A percentile compares a stretch with the other conserved stretches of the same genome.
Evolutionary conservation across 805 yeast genomes (phyloP).

Genomic region (Yarrowia sp.): DNA sequence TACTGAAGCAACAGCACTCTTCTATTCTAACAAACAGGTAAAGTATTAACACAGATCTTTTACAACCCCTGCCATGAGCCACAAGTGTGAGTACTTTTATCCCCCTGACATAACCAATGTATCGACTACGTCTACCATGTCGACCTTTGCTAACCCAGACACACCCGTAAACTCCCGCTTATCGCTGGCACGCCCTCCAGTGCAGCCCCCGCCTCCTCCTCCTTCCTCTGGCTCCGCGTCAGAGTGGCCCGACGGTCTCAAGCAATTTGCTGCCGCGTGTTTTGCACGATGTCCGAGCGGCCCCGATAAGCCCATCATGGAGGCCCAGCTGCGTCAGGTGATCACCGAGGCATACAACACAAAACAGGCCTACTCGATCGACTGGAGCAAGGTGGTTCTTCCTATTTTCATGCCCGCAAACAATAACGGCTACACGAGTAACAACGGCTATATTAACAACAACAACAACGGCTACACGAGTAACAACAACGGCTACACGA

Average conservation of each 20-base stretch:
- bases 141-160: conserved; percentile 10
- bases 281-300: conserved; percentile 50
- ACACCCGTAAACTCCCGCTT: conserved; percentile 27
- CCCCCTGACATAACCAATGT: background rate
- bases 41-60: conserved; percentile 35
- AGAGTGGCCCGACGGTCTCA: conserved; percentile 64
- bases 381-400: conserved; percentile 61
- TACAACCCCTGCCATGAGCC: background rate
- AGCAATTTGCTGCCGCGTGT: conserved; percentile 58
- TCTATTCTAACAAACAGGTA: conserved; percentile 12
- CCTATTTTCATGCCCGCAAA: conserved; percentile 52
- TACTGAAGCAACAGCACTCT: background rate
- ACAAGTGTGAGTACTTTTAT: conserved; percentile 16
- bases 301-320: conserved; percentile 54
- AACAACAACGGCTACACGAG: conserved; percentile 8
- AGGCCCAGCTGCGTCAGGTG: conserved; percentile 58
- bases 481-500: background rate
- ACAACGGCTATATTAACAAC: background rate
- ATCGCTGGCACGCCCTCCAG: conserved; percentile 24
- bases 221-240: conserved; percentile 33
- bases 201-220: conserved; percentile 30
- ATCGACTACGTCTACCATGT: too few relatives aligned
- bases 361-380: conserved; percentile 56
- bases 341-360: conserved; percentile 58
- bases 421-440: conserved; percentile 11